Percentiles rank a stretch among this genome's conserved stretches.
phyloP scores from a whole-genome alignment of 1,284 basidiomycete genomes.

The Porodaedalea pini region DNA sequence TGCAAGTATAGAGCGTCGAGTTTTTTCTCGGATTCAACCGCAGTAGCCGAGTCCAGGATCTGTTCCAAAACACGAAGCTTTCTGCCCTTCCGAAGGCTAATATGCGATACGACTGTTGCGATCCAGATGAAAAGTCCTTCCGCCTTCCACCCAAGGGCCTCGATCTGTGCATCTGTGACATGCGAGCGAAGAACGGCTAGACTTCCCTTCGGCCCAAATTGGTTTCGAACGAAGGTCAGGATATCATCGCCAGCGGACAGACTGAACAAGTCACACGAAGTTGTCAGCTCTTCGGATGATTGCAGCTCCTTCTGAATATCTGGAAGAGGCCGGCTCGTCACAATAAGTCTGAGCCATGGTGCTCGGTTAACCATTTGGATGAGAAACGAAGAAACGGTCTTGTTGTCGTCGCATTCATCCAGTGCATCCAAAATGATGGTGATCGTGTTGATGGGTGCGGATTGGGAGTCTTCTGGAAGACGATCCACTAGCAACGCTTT shows the following conservation, averaged over 20 bases:
- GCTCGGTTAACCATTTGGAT: background rate
- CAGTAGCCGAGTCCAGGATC: too few species aligned
- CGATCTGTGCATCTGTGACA: constrained; percentile 13
- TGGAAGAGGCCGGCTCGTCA: constrained; percentile 7
- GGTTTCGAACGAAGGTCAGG: background rate
- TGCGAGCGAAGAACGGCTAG: too few species aligned
- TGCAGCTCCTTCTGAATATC: background rate
- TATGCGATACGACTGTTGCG: background rate
- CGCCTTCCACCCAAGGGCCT: constrained; percentile 20
- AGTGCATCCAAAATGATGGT: constrained; percentile 7
- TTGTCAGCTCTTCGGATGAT: too few species aligned
- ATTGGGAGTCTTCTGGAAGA: too few species aligned
- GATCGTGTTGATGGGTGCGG: too few species aligned
- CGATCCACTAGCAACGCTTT: background rate
- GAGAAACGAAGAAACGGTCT: background rate
- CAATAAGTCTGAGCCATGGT: constrained; percentile 10
- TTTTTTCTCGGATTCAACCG: background rate
- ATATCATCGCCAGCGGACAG: background rate
- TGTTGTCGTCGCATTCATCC: constrained; percentile 7
- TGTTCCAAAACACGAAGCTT: background rate
- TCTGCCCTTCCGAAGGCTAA: background rate
- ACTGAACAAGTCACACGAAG: background rate
- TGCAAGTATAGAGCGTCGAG: background rate
- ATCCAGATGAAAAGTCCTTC: constrained; percentile 1
- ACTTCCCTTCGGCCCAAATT: background rate